Conservation (phyloP, 2,329 filamentous ascomycete species). For the Penicillium expansum region DNA sequence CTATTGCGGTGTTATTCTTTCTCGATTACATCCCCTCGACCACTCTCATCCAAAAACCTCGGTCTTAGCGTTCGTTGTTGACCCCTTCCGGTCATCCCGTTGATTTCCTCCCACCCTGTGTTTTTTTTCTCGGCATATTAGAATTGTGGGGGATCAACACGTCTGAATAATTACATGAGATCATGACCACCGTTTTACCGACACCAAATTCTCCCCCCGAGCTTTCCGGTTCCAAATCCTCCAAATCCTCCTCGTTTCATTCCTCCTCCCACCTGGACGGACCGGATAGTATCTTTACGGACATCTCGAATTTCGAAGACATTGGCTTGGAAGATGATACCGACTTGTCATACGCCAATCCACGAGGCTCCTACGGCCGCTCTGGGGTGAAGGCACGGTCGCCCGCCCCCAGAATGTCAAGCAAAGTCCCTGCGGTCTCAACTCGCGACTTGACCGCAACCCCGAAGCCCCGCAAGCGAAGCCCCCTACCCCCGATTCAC, state of each 20-base stretch:
- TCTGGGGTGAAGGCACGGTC: constrained; percentile 27
- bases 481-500: constrained; percentile 25
- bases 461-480: constrained; percentile 25
- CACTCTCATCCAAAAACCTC: neutral
- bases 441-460: constrained; percentile 37
- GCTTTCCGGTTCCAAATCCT: constrained; percentile 81
- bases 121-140: constrained; percentile 3
- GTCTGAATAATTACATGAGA: constrained; percentile 31
- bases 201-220: constrained; percentile 70
- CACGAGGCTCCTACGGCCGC: constrained; percentile 30
- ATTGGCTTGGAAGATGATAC: constrained; percentile 77
- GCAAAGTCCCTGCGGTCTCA: constrained; percentile 28
- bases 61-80: constrained; percentile 19
- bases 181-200: constrained; percentile 46
- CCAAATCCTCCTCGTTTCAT: constrained; percentile 83
- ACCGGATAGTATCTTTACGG: constrained; percentile 62
- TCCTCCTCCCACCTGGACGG: constrained; percentile 74
- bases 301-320: constrained; percentile 86
- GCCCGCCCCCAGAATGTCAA: constrained; percentile 26
- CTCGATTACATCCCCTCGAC: neutral
- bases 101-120: neutral
- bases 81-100: constrained; percentile 19
- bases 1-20: constrained; percentile 11
- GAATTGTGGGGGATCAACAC: constrained; percentile 13
- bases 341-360: constrained; percentile 37